Conservation (phyloP, 257 asterid species). For the Solanum rostratum region DNA sequence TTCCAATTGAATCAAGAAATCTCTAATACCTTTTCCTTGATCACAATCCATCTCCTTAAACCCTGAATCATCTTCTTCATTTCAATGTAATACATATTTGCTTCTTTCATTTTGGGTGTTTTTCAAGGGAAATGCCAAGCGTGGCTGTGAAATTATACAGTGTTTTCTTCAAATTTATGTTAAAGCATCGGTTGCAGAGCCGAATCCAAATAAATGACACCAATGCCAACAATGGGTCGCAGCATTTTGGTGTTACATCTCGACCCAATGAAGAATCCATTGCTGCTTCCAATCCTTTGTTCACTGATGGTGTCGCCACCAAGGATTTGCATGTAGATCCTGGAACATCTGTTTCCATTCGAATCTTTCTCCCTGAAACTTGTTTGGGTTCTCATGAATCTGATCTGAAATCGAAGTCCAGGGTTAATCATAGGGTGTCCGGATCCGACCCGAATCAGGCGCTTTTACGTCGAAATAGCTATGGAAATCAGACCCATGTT, state of each 20-base stretch:
- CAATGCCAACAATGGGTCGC: slow-evolving; percentile 14
- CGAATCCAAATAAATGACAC: slow-evolving; percentile 36
- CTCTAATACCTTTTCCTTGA: slow-evolving; percentile 1
- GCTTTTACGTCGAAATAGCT: slow-evolving; percentile 39
- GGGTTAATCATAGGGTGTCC: not conserved
- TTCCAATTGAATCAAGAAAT: not conserved
- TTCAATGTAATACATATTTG: not conserved
- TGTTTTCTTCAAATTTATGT: slow-evolving; percentile 77
- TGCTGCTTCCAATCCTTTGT: slow-evolving; percentile 64
- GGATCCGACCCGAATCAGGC: slow-evolving; percentile 21
- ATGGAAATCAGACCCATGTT: slow-evolving; percentile 1
- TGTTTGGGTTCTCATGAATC: slow-evolving; percentile 35
- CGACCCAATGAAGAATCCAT: slow-evolving; percentile 72
- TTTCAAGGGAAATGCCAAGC: slow-evolving; percentile 61
- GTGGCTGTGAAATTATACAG: slow-evolving; percentile 84
- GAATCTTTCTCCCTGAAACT: slow-evolving; percentile 80
- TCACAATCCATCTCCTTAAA: not conserved
- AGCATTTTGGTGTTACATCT: slow-evolving; percentile 72
- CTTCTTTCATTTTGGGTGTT: not conserved
- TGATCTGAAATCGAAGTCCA: not conserved
- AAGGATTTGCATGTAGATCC: slow-evolving; percentile 86
- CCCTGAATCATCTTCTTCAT: slow-evolving; percentile 1
- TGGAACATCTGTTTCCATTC: slow-evolving; percentile 49
- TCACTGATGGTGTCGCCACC: slow-evolving; percentile 89
- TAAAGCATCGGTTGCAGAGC: slow-evolving; percentile 78